Evolutionary conservation across 2,329 filamentous ascomycete genomes (phyloP).

Genomic region (Talaromyces albobiverticillius): DNA sequence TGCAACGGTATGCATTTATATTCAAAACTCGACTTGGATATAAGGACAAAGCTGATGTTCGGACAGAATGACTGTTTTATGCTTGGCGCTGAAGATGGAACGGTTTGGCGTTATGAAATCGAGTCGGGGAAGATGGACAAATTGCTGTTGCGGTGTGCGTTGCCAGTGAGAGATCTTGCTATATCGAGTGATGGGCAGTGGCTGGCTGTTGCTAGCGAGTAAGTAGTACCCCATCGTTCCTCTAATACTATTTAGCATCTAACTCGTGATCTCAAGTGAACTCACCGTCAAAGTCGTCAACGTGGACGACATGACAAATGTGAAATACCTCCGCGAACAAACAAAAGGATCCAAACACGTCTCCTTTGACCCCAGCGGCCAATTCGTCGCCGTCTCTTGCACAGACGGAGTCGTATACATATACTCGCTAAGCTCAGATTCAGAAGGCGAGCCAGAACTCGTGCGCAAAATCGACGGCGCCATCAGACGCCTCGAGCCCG

Average conservation of each 20-base stretch:
- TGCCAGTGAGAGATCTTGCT: slow-evolving; percentile 82
- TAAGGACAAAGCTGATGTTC: neutral
- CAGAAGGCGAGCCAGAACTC: slow-evolving; percentile 78
- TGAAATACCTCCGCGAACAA: slow-evolving; percentile 80
- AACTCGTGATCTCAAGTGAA: no score
- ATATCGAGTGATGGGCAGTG: slow-evolving; percentile 78
- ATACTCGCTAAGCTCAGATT: slow-evolving; percentile 75
- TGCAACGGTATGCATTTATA: slow-evolving; percentile 53
- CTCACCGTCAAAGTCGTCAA: slow-evolving; percentile 86
- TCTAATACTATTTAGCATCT: no score
- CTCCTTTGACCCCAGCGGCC: slow-evolving; percentile 77
- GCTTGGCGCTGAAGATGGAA: slow-evolving; percentile 88
- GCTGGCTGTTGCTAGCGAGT: slow-evolving; percentile 95
- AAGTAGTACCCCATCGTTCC: no score
- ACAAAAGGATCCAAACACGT: slow-evolving; percentile 86
- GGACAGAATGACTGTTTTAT: slow-evolving; percentile 75
- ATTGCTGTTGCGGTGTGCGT: slow-evolving; percentile 76
- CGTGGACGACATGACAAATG: slow-evolving; percentile 70
- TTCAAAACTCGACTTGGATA: neutral
- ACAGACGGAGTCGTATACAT: slow-evolving; percentile 87
- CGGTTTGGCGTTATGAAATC: slow-evolving; percentile 90
- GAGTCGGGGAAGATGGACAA: slow-evolving; percentile 67
- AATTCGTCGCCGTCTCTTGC: slow-evolving; percentile 74
- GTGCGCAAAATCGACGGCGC: slow-evolving; percentile 82
- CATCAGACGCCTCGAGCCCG: slow-evolving; percentile 73